These are phyloP conservation scores for Boletus pseudo-olivaceus DNA, from an alignment of 768 basidiomycete genomes.

Conservation along the genomic window DNA sequence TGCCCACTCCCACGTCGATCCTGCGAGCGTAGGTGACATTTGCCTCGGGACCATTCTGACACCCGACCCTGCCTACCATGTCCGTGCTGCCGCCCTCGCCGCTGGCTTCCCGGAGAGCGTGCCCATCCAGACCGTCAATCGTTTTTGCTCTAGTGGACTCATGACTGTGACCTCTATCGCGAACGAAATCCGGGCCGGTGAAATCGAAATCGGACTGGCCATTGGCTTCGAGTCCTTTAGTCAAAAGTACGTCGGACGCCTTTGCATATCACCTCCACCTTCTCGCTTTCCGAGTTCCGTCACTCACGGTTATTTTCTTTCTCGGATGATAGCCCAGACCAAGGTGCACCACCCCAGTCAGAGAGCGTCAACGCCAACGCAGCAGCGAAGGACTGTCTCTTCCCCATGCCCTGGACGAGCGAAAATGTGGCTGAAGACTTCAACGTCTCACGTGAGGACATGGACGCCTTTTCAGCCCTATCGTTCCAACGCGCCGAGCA, in stretches of 20 bases:
- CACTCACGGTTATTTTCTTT: neutral
- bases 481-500: conserved; percentile 79
- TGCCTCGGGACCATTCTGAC: conserved; percentile 77
- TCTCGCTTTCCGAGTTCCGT: too few relatives aligned
- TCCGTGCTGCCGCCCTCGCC: conserved; percentile 71
- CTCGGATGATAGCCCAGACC: conserved; percentile 49
- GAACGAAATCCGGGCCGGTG: conserved; percentile 72
- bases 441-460: conserved; percentile 49
- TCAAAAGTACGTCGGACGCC: conserved; percentile 46
- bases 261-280: neutral
- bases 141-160: conserved; percentile 81
- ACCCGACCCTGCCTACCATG: conserved; percentile 62
- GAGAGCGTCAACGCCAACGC: conserved; percentile 56
- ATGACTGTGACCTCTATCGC: conserved; percentile 77
- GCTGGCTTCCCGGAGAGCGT: conserved; percentile 77
- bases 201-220: conserved; percentile 77
- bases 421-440: conserved; percentile 82
- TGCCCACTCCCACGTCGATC: conserved; percentile 55
- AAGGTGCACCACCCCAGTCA: conserved; percentile 56
- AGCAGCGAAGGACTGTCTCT: conserved; percentile 54
- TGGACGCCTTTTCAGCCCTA: conserved; percentile 69
- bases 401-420: conserved; percentile 88
- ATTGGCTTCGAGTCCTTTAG: conserved; percentile 89
- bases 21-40: conserved; percentile 67
- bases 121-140: conserved; percentile 70